Percentiles rank a stretch among this genome's conserved stretches.
These are phyloP conservation scores for Ganoderma meredithae DNA, from an alignment of 1,284 basidiomycete species.

Conservation along the genomic window DNA sequence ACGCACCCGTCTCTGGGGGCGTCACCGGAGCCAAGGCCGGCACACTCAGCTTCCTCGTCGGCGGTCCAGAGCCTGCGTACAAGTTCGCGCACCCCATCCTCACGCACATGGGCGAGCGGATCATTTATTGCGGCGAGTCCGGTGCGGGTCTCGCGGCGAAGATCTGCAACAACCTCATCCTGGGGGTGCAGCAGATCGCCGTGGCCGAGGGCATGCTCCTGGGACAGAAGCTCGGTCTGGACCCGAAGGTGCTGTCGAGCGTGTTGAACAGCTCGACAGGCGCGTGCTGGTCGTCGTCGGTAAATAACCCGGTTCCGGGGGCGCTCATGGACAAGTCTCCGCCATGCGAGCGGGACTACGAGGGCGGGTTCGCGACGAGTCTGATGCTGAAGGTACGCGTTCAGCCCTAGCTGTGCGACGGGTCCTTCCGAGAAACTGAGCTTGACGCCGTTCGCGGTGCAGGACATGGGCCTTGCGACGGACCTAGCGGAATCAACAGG, in stretches of 20 bases:
- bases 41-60: constrained; percentile 91
- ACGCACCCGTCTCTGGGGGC: constrained; percentile 92
- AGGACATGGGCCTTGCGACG: constrained; percentile 85
- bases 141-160: constrained; percentile 89
- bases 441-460: constrained; percentile 13
- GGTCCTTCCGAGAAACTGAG: constrained; percentile 12
- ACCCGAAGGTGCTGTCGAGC: constrained; percentile 75
- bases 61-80: constrained; percentile 73
- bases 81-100: constrained; percentile 66
- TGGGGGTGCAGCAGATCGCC: constrained; percentile 82
- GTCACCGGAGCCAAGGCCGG: constrained; percentile 86
- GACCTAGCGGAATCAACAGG: constrained; percentile 60
- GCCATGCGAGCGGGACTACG: constrained; percentile 85
- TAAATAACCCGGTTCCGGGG: constrained; percentile 88
- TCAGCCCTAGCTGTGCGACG: constrained; percentile 46
- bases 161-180: constrained; percentile 87
- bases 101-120: constrained; percentile 80
- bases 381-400: constrained; percentile 81
- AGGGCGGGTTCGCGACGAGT: constrained; percentile 85
- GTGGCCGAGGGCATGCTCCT: constrained; percentile 88
- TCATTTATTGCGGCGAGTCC: constrained; percentile 87
- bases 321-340: constrained; percentile 77
- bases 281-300: constrained; percentile 82
- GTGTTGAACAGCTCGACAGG: constrained; percentile 89
- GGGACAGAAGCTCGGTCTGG: constrained; percentile 78